These are phyloP conservation scores for Margaritispora aquatica DNA, from an alignment of 495 filamentous ascomycete genomes.

Conservation along the genomic window DNA sequence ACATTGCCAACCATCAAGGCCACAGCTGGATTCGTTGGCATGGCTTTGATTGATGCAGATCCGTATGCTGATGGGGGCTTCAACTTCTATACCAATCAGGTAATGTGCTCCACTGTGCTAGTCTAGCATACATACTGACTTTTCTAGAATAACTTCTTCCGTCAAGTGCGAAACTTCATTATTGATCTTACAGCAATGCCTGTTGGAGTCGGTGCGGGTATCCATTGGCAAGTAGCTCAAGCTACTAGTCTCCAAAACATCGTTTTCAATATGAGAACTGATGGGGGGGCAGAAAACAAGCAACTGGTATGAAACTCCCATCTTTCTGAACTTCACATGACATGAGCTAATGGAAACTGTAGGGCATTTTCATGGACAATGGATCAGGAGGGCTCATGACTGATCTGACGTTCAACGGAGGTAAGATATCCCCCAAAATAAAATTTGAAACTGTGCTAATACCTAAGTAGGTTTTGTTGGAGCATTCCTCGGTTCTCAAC, in stretches of 20 bases:
- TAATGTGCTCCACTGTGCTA: too few species aligned
- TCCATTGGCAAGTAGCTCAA: conserved; percentile 98
- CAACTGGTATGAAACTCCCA: conserved; percentile 49
- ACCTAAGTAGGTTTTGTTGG: conserved; percentile 50
- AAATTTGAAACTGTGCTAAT: neutral
- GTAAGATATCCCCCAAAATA: conserved; percentile 25
- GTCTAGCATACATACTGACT: too few species aligned
- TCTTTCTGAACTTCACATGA: neutral
- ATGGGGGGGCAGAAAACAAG: conserved; percentile 58
- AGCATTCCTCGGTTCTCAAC: conserved; percentile 86
- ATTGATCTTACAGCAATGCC: conserved; percentile 78
- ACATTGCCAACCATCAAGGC: conserved; percentile 74
- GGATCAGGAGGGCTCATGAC: conserved; percentile 85
- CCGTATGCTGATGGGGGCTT: conserved; percentile 58
- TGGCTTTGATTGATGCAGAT: conserved; percentile 86
- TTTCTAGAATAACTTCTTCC: conserved; percentile 99
- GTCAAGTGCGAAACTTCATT: conserved; percentile 88
- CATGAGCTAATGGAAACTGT: conserved; percentile 42
- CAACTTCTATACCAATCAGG: too few species aligned
- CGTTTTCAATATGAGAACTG: conserved; percentile 78
- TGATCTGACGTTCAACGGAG: conserved; percentile 84
- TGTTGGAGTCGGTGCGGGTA: conserved; percentile 59
- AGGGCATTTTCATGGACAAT: conserved; percentile 97
- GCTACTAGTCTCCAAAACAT: conserved; percentile 91
- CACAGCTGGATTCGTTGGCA: conserved; percentile 63